phyloP scores from a whole-genome alignment of 768 basidiomycete genomes.

The Paxillus involutus region DNA sequence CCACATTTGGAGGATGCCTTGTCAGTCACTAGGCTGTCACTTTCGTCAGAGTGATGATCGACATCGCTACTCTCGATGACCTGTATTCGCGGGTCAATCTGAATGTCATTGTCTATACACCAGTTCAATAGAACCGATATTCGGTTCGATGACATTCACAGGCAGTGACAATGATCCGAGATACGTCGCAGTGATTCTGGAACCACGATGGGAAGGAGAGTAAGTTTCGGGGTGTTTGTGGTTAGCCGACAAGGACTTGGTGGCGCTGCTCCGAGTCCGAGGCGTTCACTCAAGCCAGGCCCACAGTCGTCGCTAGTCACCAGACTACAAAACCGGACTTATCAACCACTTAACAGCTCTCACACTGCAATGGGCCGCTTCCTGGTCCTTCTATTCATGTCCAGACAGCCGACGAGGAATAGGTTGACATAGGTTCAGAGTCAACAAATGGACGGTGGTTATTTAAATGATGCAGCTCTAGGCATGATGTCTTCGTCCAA shows the following conservation, averaged over 20 bases:
- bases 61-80: conserved; percentile 23
- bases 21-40: conserved; percentile 2
- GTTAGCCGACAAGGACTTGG: conserved; percentile 3
- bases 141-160: conserved; percentile 20
- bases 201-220: background rate
- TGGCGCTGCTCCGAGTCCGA: conserved; percentile 15
- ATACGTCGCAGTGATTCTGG: conserved; percentile 1
- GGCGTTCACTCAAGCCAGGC: conserved; percentile 7
- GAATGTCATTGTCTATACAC: conserved; percentile 46
- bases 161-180: background rate
- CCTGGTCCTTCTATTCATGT: conserved; percentile 3
- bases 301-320: background rate
- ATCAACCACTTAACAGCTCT: conserved; percentile 13
- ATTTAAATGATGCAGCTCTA: conserved; percentile 4
- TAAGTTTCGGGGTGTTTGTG: background rate
- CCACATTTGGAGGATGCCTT: conserved; percentile 12
- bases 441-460: background rate
- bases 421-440: background rate
- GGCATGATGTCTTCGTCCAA: background rate
- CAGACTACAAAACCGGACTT: conserved; percentile 25
- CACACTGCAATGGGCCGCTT: background rate
- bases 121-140: conserved; percentile 39
- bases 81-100: conserved; percentile 46
- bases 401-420: background rate
- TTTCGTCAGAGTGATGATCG: background rate